Evolutionary conservation across 495 filamentous ascomycete species (phyloP).

Genomic region (Hypoxylon fuscum): DNA sequence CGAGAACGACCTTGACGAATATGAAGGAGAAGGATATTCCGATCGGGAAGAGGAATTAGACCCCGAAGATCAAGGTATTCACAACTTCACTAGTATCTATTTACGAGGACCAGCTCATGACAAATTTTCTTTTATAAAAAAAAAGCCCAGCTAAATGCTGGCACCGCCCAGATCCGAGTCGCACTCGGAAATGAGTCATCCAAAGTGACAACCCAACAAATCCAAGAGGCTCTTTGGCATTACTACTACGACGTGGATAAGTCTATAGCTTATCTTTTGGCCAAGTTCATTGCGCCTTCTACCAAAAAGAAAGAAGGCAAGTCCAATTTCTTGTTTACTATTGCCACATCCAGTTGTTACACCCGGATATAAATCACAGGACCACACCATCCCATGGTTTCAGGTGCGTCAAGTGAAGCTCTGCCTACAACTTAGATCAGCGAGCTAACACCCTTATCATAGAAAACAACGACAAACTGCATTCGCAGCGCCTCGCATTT

Average conservation of each 20-base stretch:
- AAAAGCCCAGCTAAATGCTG: constrained; percentile 60
- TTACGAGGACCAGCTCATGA: no score
- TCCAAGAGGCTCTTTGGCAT: constrained; percentile 91
- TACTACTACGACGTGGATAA: constrained; percentile 95
- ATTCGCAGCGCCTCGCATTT: constrained; percentile 20
- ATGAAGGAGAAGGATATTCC: constrained; percentile 60
- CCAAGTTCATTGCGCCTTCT: constrained; percentile 61
- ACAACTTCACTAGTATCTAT: neutral
- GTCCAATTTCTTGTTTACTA: constrained; percentile 42
- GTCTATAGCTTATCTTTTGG: constrained; percentile 77
- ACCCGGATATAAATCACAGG: constrained; percentile 19
- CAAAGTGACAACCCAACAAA: constrained; percentile 71
- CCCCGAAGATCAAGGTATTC: constrained; percentile 67
- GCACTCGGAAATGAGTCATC: constrained; percentile 60
- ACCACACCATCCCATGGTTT: constrained; percentile 10
- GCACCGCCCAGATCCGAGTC: constrained; percentile 63
- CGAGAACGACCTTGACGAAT: constrained; percentile 68
- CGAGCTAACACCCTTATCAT: constrained; percentile 22
- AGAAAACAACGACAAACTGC: constrained; percentile 43
- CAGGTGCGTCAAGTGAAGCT: constrained; percentile 31
- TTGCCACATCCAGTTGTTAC: neutral
- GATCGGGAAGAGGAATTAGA: constrained; percentile 63
- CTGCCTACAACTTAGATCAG: constrained; percentile 9
- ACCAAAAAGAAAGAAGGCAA: constrained; percentile 62
- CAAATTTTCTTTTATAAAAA: constrained; percentile 15